Conservation (phyloP, 2,329 filamentous ascomycete genomes). For the Hymenoscyphus albidus region DNA sequence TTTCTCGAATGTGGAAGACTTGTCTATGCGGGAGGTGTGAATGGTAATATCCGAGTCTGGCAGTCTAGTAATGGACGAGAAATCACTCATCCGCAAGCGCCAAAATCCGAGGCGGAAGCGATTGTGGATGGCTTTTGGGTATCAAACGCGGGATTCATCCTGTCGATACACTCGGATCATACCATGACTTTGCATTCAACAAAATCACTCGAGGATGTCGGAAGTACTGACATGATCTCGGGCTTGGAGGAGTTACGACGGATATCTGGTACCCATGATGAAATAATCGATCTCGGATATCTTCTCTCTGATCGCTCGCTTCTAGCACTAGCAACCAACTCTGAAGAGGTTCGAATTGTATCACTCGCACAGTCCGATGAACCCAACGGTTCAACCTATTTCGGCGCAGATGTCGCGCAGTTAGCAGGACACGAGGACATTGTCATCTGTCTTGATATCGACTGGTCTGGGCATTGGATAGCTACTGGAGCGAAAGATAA, state of each 20-base stretch:
- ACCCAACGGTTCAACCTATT: slow-evolving; percentile 49
- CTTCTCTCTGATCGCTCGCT: slow-evolving; percentile 75
- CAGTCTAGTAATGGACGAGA: slow-evolving; percentile 72
- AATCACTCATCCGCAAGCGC: slow-evolving; percentile 67
- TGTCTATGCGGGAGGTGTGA: slow-evolving; percentile 81
- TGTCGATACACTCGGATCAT: slow-evolving; percentile 86
- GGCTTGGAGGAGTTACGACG: slow-evolving; percentile 54
- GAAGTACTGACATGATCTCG: slow-evolving; percentile 35
- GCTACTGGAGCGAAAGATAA: slow-evolving; percentile 97
- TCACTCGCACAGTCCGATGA: slow-evolving; percentile 50
- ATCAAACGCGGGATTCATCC: slow-evolving; percentile 61
- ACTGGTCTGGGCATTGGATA: slow-evolving; percentile 97
- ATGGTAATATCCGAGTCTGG: slow-evolving; percentile 81
- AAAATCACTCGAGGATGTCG: slow-evolving; percentile 38
- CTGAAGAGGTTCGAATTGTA: slow-evolving; percentile 85
- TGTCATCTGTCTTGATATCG: slow-evolving; percentile 87
- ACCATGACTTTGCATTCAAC: slow-evolving; percentile 73
- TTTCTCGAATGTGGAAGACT: slow-evolving; percentile 69
- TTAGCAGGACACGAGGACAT: slow-evolving; percentile 93
- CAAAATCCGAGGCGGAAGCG: slow-evolving; percentile 57
- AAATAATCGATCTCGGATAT: slow-evolving; percentile 92
- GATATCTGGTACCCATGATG: slow-evolving; percentile 94
- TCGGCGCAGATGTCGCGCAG: slow-evolving; percentile 83
- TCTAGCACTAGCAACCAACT: slow-evolving; percentile 89
- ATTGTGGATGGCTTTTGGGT: slow-evolving; percentile 71